Percentiles rank a stretch among this genome's conserved stretches.
phyloP scores from a whole-genome alignment of 306 rosid species.

The Comarum palustre region DNA sequence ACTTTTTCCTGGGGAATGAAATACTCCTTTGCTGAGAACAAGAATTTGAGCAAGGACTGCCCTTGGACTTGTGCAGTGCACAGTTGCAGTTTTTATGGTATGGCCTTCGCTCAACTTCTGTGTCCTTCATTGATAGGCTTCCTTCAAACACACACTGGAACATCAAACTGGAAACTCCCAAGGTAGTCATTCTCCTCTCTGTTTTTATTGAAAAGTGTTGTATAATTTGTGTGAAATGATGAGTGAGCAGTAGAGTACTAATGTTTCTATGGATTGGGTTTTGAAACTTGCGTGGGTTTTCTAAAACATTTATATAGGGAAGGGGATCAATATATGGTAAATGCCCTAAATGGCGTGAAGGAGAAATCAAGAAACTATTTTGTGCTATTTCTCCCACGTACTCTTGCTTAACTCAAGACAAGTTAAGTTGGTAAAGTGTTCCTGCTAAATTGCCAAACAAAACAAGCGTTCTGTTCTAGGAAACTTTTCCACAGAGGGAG shows the following conservation, averaged over 20 bases:
- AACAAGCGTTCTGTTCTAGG: not conserved
- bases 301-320: constrained; percentile 13
- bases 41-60: not conserved
- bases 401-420: constrained; percentile 8
- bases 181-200: constrained; percentile 31
- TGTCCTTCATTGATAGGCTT: constrained; percentile 48
- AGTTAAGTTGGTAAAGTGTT: not conserved
- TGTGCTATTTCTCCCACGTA: not conserved
- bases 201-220: not conserved
- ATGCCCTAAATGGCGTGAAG: not conserved
- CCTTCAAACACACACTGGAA: constrained; percentile 50
- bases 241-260: not conserved
- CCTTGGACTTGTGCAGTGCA: constrained; percentile 22
- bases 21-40: constrained; percentile 2
- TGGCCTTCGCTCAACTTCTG: constrained; percentile 50
- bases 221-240: no score
- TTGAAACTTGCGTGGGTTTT: constrained; percentile 16
- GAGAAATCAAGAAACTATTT: constrained; percentile 6
- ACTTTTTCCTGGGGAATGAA: constrained; percentile 29
- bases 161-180: constrained; percentile 39
- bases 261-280: not conserved
- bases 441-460: not conserved
- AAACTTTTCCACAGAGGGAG: not conserved
- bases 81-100: constrained; percentile 45
- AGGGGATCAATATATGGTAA: not conserved